Percentiles rank a stretch among this genome's conserved stretches.
Evolutionary conservation across 129 eudicot genomes (phyloP).

Genomic region (Artemisia tridentata): DNA sequence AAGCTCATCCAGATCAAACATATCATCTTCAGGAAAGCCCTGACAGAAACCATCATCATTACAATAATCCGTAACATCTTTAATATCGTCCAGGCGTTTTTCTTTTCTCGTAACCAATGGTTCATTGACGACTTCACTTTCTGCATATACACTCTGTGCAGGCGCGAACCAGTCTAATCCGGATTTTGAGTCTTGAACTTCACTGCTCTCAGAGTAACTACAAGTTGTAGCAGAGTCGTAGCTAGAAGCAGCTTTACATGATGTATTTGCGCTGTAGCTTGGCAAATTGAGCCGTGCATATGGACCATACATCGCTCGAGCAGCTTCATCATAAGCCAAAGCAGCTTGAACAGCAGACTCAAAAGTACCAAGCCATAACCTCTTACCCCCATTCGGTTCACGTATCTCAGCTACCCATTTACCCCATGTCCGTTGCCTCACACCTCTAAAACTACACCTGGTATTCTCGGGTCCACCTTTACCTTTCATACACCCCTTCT

Average conservation of each 20-base stretch:
- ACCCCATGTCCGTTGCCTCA: constrained; percentile 93
- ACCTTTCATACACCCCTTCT: constrained; percentile 93
- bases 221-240: constrained; percentile 39
- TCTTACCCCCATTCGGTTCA: constrained; percentile 72
- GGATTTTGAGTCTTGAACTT: constrained; percentile 13
- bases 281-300: constrained; percentile 70
- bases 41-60: too few relatives aligned
- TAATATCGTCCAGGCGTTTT: not conserved
- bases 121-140: not conserved
- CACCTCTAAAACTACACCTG: constrained; percentile 60
- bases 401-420: constrained; percentile 98
- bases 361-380: constrained; percentile 87
- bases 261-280: not conserved
- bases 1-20: constrained; percentile 65
- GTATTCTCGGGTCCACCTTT: constrained; percentile 86
- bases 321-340: constrained; percentile 88
- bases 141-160: not conserved
- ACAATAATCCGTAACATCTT: not conserved
- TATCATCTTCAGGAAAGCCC: constrained; percentile 21
- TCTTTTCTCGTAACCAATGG: not conserved
- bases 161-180: not conserved
- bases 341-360: constrained; percentile 72
- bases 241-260: constrained; percentile 28
- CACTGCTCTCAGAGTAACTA: constrained; percentile 35
- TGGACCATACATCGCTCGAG: constrained; percentile 77